Evolutionary conservation across 228 moss, liverwort and hornwort genomes (phyloP).

Genomic region (Sphagnum fallax): DNA sequence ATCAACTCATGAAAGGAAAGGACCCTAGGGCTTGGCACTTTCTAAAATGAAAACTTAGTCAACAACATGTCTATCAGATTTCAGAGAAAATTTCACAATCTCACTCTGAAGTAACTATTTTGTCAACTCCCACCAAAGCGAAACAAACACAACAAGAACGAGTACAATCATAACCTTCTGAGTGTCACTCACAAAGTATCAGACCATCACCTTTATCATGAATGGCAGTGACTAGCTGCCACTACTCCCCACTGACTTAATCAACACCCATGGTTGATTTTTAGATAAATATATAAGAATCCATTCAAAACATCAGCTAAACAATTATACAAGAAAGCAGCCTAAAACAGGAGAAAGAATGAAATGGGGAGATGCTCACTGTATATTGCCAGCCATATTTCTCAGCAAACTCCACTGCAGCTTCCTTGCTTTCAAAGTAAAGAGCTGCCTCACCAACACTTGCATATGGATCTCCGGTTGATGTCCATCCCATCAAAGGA

Average conservation of each 20-base stretch:
- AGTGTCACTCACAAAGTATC: no score
- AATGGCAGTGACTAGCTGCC: not conserved
- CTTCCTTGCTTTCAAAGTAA: constrained; percentile 69
- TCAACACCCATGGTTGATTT: not conserved
- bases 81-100: no score
- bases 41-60: no score
- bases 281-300: not conserved
- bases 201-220: no score
- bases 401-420: constrained; percentile 84
- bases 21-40: no score
- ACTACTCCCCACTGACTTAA: not conserved
- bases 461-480: constrained; percentile 87
- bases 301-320: not conserved
- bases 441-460: constrained; percentile 83
- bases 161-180: no score
- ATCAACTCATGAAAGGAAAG: no score
- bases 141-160: no score
- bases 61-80: no score
- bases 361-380: constrained; percentile 27
- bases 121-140: no score
- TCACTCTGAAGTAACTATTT: no score
- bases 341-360: not conserved
- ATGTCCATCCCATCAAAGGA: constrained; percentile 99
- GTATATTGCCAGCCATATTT: constrained; percentile 93
- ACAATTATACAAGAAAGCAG: not conserved